Conservation (phyloP, 257 asterid genomes). For the Fraxinus pennsylvanica region DNA sequence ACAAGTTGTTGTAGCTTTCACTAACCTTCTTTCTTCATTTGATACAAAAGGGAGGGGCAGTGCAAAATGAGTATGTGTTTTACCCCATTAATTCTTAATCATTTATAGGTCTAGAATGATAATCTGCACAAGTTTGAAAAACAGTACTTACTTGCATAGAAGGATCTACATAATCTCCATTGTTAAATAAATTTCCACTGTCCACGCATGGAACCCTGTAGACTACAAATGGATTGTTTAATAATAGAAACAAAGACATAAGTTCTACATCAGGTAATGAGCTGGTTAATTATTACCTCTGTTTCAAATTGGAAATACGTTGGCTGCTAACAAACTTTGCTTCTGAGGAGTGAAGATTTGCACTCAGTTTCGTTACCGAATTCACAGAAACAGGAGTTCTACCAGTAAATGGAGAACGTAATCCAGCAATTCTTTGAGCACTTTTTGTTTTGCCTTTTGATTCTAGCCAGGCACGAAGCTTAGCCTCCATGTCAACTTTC, state of each 20-base stretch:
- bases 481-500: constrained; percentile 81
- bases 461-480: constrained; percentile 82
- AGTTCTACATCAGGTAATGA: not conserved
- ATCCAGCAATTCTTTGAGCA: constrained; percentile 44
- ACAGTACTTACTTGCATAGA: constrained; percentile 37
- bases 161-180: constrained; percentile 30
- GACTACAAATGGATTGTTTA: constrained; percentile 21
- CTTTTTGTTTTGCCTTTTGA: constrained; percentile 77
- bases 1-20: too few species aligned
- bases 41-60: not conserved
- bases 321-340: constrained; percentile 35
- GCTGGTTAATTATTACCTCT: constrained; percentile 38
- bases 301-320: constrained; percentile 29
- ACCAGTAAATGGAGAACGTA: constrained; percentile 48
- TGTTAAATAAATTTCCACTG: constrained; percentile 44
- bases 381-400: constrained; percentile 60
- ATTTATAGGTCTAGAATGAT: not conserved
- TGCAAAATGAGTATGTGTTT: not conserved
- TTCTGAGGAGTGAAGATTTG: constrained; percentile 39
- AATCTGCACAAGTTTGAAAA: not conserved
- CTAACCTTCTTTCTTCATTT: too few species aligned
- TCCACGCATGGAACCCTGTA: constrained; percentile 52
- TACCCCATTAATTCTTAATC: not conserved
- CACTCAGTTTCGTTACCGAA: constrained; percentile 35
- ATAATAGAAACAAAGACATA: constrained; percentile 13